phyloP scores from a whole-genome alignment of 2,329 filamentous ascomycete species.

The Neopestalotiopsis clavispora region DNA sequence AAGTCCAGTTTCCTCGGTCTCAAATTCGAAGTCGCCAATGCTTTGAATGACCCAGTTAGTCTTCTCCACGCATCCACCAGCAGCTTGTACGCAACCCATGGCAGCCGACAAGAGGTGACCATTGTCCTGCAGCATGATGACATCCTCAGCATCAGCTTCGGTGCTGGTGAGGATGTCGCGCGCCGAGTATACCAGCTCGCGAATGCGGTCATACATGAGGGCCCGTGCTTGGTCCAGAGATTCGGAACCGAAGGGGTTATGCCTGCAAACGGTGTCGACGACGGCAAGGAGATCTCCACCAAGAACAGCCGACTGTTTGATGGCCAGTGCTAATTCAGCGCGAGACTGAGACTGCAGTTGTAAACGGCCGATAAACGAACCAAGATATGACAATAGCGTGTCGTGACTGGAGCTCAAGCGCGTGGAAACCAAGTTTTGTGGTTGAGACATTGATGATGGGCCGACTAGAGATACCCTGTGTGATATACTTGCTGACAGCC shows the following conservation, averaged over 20 bases:
- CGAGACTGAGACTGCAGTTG: conserved; percentile 93
- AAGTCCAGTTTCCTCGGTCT: conserved; percentile 64
- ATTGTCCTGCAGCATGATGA: conserved; percentile 82
- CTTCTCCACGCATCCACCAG: conserved; percentile 89
- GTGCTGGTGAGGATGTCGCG: conserved; percentile 76
- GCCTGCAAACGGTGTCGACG: conserved; percentile 80
- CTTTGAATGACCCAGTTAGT: conserved; percentile 84
- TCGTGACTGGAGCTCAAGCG: conserved; percentile 82
- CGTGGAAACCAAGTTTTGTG: conserved; percentile 81
- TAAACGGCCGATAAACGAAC: conserved; percentile 87
- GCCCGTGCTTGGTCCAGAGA: conserved; percentile 72
- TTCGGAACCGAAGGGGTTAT: conserved; percentile 71
- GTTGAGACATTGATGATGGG: conserved; percentile 64
- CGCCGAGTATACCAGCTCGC: conserved; percentile 80
- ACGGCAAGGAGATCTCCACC: conserved; percentile 80
- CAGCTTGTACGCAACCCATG: conserved; percentile 85
- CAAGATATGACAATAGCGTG: conserved; percentile 86
- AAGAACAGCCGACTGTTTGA: conserved; percentile 81
- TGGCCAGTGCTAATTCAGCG: conserved; percentile 79
- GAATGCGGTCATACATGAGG: conserved; percentile 79
- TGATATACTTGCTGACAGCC: conserved; percentile 60
- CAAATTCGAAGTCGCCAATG: conserved; percentile 90
- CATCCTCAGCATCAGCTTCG: conserved; percentile 73
- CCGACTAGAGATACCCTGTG: conserved; percentile 81
- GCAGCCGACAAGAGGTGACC: conserved; percentile 77